Percentiles rank a stretch among this genome's conserved stretches.
Conservation (phyloP, 495 filamentous ascomycete genomes). For the Patellaria atrata region DNA sequence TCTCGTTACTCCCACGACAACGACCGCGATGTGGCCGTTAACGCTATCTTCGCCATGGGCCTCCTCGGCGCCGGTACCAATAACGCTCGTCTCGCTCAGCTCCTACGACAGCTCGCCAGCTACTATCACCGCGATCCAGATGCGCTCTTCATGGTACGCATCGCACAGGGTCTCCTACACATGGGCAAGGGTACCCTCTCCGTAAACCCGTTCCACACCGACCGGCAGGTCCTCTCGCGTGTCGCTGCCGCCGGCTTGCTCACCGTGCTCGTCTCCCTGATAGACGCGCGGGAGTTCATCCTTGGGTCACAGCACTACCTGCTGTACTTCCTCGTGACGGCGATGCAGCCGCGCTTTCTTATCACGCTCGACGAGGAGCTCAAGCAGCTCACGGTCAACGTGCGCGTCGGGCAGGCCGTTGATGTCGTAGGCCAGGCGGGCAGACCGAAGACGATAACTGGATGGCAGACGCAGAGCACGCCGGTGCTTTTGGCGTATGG, state of each 20-base stretch:
- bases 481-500: slow-evolving; percentile 86
- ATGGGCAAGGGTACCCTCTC: slow-evolving; percentile 98
- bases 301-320: slow-evolving; percentile 82
- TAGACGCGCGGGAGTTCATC: slow-evolving; percentile 91
- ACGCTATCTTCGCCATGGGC: slow-evolving; percentile 98
- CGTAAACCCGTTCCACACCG: slow-evolving; percentile 94
- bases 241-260: slow-evolving; percentile 84
- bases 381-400: slow-evolving; percentile 87
- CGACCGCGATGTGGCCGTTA: slow-evolving; percentile 95
- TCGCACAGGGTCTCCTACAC: slow-evolving; percentile 92
- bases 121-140: slow-evolving; percentile 97
- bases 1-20: slow-evolving; percentile 99
- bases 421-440: slow-evolving; percentile 97
- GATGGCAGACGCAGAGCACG: slow-evolving; percentile 98
- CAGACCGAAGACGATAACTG: slow-evolving; percentile 95
- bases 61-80: slow-evolving; percentile 94
- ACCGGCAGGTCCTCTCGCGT: slow-evolving; percentile 84
- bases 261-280: slow-evolving; percentile 76
- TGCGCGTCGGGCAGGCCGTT: slow-evolving; percentile 92
- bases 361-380: slow-evolving; percentile 91
- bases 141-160: slow-evolving; percentile 96
- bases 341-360: slow-evolving; percentile 92
- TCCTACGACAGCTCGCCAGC: slow-evolving; percentile 85
- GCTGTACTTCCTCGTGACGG: slow-evolving; percentile 93
- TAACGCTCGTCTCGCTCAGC: slow-evolving; percentile 89